Conservation (phyloP, 495 filamentous ascomycete genomes). For the Daldinia vernicosa region DNA sequence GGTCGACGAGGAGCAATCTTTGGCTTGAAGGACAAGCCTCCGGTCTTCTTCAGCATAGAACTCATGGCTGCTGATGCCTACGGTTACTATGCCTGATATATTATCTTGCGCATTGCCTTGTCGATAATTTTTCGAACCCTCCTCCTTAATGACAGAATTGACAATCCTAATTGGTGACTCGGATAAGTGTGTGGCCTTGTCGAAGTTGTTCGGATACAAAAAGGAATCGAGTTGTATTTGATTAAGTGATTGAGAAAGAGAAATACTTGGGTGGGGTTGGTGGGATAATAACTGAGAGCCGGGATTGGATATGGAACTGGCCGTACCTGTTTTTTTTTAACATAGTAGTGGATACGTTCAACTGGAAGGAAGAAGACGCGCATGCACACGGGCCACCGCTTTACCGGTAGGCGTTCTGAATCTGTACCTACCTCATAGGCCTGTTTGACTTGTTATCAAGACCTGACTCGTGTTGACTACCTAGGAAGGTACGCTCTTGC, state of each 20-base stretch:
- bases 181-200: background rate
- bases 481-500: constrained; percentile 2
- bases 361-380: background rate
- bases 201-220: background rate
- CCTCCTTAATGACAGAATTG: background rate
- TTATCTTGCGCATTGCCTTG: constrained; percentile 24
- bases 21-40: constrained; percentile 55
- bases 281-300: constrained; percentile 23
- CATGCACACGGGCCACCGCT: constrained; percentile 4
- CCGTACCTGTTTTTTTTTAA: background rate
- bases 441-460: background rate
- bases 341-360: constrained; percentile 2
- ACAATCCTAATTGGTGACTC: background rate
- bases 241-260: constrained; percentile 6
- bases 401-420: background rate
- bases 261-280: constrained; percentile 32
- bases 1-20: constrained; percentile 47
- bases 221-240: constrained; percentile 4
- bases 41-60: constrained; percentile 58
- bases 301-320: background rate
- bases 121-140: background rate
- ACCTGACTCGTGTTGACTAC: background rate
- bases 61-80: constrained; percentile 44
- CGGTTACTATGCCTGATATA: constrained; percentile 16
- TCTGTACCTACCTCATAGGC: background rate